Evolutionary conservation across 2,329 filamentous ascomycete species (phyloP), one percentile per base, ranked within the genome.

Genomic region (Diaporthe destruens): DNA sequence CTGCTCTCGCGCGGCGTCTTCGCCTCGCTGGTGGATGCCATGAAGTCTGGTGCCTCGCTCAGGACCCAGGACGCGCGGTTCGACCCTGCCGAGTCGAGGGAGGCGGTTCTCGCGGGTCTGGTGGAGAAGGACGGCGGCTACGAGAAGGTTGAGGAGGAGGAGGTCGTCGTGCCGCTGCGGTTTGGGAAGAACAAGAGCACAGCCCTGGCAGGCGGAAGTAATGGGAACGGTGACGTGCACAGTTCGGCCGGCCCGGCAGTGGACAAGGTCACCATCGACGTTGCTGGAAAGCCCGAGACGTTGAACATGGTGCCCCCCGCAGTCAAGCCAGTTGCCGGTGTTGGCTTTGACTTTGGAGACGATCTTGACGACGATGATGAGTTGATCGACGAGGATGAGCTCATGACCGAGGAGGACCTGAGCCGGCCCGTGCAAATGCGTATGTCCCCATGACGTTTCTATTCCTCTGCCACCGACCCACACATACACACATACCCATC

Each of bases 381-480:
- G 71, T 84, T 97, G 69, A 96, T 99, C 76, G 95, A 98, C 79
- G 96, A 98, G 81, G 93, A 98, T 78, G 91, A 91, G 12, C 86
- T 99, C 42, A 86, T 99, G 77, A 94, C 92, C 3, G 95, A 95
- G 78, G 94, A 94, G 74, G 96, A 99, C 79, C 86, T 96, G 77
- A 90, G 90, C 76, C 88, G 91, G 77, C 93, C 93, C 29, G 88
- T 97, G 71, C 90, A 92, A 76, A 92, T 94, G 77, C 95, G 95
- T 98, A 86, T 83, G 93, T 90, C 51, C 49, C 23, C 69, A 2
- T 8, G 5, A 3, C 42, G 39, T n/a, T 34, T 6, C 39, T 66
- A 16, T 6, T 12, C 34, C 36, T 32, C 39, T 42, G 14, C 16
- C 39, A 42, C 6, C 6, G 2, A 55, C 9, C 16, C 55, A 57